Evolutionary conservation across 495 filamentous ascomycete genomes (phyloP).

Genomic region (Aspergillus asperescens): DNA sequence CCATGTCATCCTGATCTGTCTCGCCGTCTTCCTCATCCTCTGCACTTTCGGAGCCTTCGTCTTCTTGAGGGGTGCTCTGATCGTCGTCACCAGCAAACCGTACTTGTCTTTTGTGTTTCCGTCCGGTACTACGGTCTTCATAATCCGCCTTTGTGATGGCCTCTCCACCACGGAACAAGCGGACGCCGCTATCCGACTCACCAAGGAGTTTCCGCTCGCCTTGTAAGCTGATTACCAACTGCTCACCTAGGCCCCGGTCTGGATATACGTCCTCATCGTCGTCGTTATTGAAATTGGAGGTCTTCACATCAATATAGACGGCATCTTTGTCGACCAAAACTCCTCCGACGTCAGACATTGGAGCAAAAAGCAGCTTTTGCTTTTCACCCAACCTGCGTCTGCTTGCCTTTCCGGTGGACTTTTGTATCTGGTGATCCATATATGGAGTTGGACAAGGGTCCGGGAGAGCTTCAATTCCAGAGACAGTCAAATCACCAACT

Average conservation of each 20-base stretch:
- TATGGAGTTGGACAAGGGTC: constrained; percentile 94
- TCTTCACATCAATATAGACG: constrained; percentile 72
- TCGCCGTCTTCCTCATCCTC: constrained; percentile 59
- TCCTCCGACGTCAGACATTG: constrained; percentile 96
- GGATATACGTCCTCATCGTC: constrained; percentile 44
- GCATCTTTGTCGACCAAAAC: constrained; percentile 78
- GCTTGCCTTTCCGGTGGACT: constrained; percentile 70
- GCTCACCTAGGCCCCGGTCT: constrained; percentile 83
- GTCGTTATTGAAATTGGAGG: constrained; percentile 70
- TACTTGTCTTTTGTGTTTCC: constrained; percentile 63
- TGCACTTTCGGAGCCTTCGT: constrained; percentile 46
- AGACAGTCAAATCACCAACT: constrained; percentile 86
- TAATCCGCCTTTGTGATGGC: constrained; percentile 57
- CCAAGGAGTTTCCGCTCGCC: constrained; percentile 77
- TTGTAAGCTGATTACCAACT: constrained; percentile 86
- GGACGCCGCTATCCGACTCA: constrained; percentile 70
- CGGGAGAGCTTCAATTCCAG: constrained; percentile 75
- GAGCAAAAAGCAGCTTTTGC: constrained; percentile 90
- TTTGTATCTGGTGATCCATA: constrained; percentile 78
- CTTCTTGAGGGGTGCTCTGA: constrained; percentile 3
- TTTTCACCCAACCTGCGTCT: constrained; percentile 83
- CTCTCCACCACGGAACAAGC: constrained; percentile 74
- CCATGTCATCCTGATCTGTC: constrained; percentile 52
- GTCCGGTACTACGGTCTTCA: constrained; percentile 58
- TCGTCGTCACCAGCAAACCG: constrained; percentile 56